These are phyloP conservation scores for Cicer bijugum DNA, from an alignment of 306 rosid genomes.

Conservation along the genomic window DNA sequence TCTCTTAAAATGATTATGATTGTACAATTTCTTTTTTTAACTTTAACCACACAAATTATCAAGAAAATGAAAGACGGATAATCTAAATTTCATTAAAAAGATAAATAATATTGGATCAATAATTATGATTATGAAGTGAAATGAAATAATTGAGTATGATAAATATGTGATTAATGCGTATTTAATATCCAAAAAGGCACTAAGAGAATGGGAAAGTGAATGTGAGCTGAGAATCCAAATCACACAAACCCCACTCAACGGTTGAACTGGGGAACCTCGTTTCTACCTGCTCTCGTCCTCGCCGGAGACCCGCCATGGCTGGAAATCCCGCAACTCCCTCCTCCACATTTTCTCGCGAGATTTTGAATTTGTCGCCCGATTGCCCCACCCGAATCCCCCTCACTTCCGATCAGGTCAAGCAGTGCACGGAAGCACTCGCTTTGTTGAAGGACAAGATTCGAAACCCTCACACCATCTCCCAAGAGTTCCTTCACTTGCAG, in stretches of 20 bases:
- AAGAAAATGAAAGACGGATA: no score
- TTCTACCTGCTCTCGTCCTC: constrained; percentile 46
- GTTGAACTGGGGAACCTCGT: constrained; percentile 51
- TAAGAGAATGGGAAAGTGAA: neutral
- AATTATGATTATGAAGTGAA: no score
- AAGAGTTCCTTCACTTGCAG: constrained; percentile 77
- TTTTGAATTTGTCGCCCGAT: constrained; percentile 61
- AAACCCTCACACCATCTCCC: constrained; percentile 51
- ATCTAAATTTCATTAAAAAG: no score
- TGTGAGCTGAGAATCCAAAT: neutral
- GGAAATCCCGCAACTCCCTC: constrained; percentile 38
- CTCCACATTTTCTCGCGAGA: constrained; percentile 39
- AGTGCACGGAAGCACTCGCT: constrained; percentile 68
- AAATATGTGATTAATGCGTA: neutral
- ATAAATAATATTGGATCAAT: no score
- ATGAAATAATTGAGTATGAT: neutral
- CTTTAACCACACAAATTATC: no score
- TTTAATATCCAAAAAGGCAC: neutral
- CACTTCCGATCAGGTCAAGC: constrained; percentile 62
- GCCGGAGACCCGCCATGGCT: constrained; percentile 52
- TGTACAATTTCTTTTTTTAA: no score
- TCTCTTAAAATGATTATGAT: no score
- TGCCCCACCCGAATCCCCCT: constrained; percentile 55
- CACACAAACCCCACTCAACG: neutral
- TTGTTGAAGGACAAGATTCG: constrained; percentile 65